Evolutionary conservation across 176 grass and related monocot genomes (phyloP).

Genomic region (Metroxylon sagu): DNA sequence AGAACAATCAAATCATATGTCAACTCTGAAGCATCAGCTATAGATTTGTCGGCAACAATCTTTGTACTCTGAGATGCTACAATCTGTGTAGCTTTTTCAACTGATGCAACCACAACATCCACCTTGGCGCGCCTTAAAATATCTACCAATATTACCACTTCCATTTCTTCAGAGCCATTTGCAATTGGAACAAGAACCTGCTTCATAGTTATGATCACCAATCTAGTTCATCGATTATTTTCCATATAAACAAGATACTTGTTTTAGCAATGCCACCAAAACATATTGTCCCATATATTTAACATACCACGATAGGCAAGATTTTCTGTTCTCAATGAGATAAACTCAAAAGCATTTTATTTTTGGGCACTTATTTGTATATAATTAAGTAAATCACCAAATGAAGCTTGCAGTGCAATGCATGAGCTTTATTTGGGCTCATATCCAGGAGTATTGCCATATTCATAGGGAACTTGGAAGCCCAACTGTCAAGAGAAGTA

Average conservation of each 20-base stretch:
- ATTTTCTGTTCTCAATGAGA: no score
- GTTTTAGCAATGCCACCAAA: background rate
- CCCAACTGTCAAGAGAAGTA: no score
- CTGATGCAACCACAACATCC: slow-evolving; percentile 75
- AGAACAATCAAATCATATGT: slow-evolving; percentile 90
- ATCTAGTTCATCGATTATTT: no score
- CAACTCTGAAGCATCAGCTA: slow-evolving; percentile 49
- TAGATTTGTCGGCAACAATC: slow-evolving; percentile 65
- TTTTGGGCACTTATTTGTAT: no score
- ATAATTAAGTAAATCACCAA: no score
- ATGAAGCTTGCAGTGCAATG: no score
- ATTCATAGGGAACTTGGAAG: no score
- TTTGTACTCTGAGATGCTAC: slow-evolving; percentile 56
- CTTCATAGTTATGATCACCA: background rate
- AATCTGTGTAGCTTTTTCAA: slow-evolving; percentile 53
- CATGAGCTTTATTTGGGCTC: no score
- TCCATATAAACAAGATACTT: background rate
- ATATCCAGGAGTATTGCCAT: no score
- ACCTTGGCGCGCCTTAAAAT: slow-evolving; percentile 79
- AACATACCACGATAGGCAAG: no score
- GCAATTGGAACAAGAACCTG: slow-evolving; percentile 92
- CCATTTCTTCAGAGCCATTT: slow-evolving; percentile 92
- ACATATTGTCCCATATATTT: no score
- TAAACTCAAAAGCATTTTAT: no score
- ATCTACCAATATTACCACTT: slow-evolving; percentile 62